Evolutionary conservation across 2,329 filamentous ascomycete genomes (phyloP).

Genomic region (Epichloe amarillans): DNA sequence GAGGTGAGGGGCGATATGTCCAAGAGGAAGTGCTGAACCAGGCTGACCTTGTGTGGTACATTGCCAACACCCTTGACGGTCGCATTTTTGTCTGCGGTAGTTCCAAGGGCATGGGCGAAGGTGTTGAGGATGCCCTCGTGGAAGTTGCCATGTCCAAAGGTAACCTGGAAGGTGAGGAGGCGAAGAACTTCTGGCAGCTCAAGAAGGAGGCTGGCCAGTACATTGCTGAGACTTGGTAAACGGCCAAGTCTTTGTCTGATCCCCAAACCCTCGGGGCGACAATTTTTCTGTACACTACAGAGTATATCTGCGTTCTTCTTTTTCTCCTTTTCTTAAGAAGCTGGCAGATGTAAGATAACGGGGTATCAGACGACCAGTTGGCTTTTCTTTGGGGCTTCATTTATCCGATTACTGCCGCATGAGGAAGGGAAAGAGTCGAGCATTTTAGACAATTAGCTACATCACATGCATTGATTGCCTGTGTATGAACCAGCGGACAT

Average conservation of each 20-base stretch:
- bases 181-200: conserved; percentile 73
- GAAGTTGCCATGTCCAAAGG: conserved; percentile 91
- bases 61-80: conserved; percentile 91
- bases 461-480: not conserved
- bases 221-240: conserved; percentile 67
- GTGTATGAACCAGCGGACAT: not conserved
- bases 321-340: not conserved
- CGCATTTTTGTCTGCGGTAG: conserved; percentile 94
- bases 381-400: not conserved
- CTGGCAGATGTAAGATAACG: not conserved
- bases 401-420: not conserved
- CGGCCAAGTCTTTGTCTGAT: not conserved
- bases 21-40: conserved; percentile 89
- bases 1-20: conserved; percentile 76
- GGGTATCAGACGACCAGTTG: not conserved
- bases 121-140: conserved; percentile 75
- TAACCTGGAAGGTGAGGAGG: conserved; percentile 69
- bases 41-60: conserved; percentile 95
- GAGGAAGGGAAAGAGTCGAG: not conserved
- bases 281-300: not conserved
- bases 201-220: conserved; percentile 93
- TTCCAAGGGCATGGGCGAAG: conserved; percentile 94
- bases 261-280: not conserved
- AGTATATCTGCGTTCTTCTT: not conserved
- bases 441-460: not conserved